These are phyloP conservation scores for Butyriboletus loyo DNA, from an alignment of 768 basidiomycete genomes.

Conservation along the genomic window DNA sequence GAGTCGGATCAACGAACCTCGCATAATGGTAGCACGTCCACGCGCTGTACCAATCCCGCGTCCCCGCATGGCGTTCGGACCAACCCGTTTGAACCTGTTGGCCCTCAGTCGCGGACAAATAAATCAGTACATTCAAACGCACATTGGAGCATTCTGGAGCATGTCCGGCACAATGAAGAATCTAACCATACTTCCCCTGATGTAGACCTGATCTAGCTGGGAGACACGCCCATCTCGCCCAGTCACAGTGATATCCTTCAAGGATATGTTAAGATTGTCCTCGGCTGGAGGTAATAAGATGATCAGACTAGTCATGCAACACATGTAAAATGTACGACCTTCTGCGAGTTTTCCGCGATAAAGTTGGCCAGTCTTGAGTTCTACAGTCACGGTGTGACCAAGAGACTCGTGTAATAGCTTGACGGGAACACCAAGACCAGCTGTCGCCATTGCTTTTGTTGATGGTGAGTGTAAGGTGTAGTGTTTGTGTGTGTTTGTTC, in stretches of 20 bases:
- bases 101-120: slow-evolving; percentile 8
- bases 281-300: slow-evolving; percentile 62
- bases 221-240: slow-evolving; percentile 97
- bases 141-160: slow-evolving; percentile 99
- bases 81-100: slow-evolving; percentile 95
- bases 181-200: slow-evolving; percentile 95
- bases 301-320: slow-evolving; percentile 17
- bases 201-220: slow-evolving; percentile 98
- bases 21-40: slow-evolving; percentile 97
- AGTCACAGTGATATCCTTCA: slow-evolving; percentile 96
- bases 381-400: slow-evolving; percentile 96
- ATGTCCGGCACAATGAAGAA: slow-evolving; percentile 99
- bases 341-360: slow-evolving; percentile 97
- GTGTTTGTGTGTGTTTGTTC: slow-evolving; percentile 22
- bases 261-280: slow-evolving; percentile 95
- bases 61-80: slow-evolving; percentile 97
- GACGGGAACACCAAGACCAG: slow-evolving; percentile 87
- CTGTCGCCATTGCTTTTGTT: slow-evolving; percentile 38
- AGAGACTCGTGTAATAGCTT: slow-evolving; percentile 96
- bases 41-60: slow-evolving; percentile 98
- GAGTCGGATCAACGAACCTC: slow-evolving; percentile 57
- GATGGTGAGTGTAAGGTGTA: slow-evolving; percentile 6
- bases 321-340: slow-evolving; percentile 43
- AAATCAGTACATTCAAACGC: slow-evolving; percentile 31
- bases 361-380: slow-evolving; percentile 95